Percentiles rank a stretch among this genome's conserved stretches.
Evolutionary conservation across 495 filamentous ascomycete genomes (phyloP).

Genomic region (Aspergillus diversus): DNA sequence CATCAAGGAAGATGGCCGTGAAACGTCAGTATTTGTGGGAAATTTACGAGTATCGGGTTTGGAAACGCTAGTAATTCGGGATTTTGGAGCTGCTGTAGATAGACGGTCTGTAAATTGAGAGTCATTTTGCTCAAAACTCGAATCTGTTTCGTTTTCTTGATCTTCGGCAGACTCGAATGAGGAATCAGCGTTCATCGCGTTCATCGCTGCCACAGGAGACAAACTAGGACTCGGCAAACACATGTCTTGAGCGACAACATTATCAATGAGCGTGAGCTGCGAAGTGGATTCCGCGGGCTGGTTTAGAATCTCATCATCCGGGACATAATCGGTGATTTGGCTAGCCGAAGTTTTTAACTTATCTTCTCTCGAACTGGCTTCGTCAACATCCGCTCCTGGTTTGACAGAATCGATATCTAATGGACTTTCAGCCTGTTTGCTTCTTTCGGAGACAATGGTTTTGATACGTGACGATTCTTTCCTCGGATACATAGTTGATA

Average conservation of each 20-base stretch:
- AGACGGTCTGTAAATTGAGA: constrained; percentile 30
- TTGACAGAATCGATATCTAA: constrained; percentile 16
- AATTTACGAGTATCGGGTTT: constrained; percentile 9
- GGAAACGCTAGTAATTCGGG: constrained; percentile 14
- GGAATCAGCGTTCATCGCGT: constrained; percentile 54
- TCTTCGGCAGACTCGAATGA: constrained; percentile 50
- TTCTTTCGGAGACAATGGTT: constrained; percentile 23
- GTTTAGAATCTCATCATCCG: constrained; percentile 29
- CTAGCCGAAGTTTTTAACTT: constrained; percentile 23
- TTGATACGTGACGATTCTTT: constrained; percentile 25
- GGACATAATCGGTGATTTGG: constrained; percentile 31
- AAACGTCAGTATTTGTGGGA: constrained; percentile 18
- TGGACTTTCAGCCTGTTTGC: constrained; percentile 17
- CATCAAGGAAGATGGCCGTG: constrained; percentile 55
- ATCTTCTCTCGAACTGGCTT: constrained; percentile 12
- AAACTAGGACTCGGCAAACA: constrained; percentile 94
- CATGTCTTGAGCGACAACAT: constrained; percentile 77
- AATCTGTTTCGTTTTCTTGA: constrained; percentile 50
- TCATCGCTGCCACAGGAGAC: constrained; percentile 86
- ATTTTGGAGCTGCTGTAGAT: constrained; percentile 24
- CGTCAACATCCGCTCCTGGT: constrained; percentile 19
- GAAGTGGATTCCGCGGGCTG: constrained; percentile 30
- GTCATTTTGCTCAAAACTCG: constrained; percentile 45
- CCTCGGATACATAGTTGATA: constrained; percentile 19
- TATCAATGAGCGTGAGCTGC: constrained; percentile 49